Percentiles rank a stretch among this genome's conserved stretches.
These are phyloP conservation scores for Williopsis jadinii DNA, from an alignment of 1,139 yeast species.

Conservation along the genomic window DNA sequence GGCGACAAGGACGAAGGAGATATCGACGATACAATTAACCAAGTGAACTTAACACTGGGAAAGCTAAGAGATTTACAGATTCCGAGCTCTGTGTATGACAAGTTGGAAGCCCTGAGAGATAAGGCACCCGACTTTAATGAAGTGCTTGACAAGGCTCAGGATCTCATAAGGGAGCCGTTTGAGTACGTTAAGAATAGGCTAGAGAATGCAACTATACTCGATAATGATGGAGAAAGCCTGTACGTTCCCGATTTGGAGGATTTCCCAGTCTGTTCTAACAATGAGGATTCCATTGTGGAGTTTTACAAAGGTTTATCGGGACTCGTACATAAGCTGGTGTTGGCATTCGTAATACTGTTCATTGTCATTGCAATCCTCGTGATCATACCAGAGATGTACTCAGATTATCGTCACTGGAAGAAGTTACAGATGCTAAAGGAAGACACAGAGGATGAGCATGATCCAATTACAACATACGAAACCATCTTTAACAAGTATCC, in stretches of 20 bases:
- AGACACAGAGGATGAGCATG: constrained; percentile 8
- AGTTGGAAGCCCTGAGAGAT: constrained; percentile 39
- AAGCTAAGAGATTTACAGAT: constrained; percentile 53
- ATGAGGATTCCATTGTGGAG: constrained; percentile 23
- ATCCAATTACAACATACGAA: constrained; percentile 25
- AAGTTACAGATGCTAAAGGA: constrained; percentile 30
- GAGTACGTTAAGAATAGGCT: constrained; percentile 39
- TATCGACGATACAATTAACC: constrained; percentile 26
- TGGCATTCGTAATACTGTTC: constrained; percentile 34
- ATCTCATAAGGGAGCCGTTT: constrained; percentile 47
- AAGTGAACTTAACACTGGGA: constrained; percentile 53
- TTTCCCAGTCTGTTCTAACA: constrained; percentile 21
- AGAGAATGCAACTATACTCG: constrained; percentile 20
- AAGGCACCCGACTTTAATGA: constrained; percentile 53
- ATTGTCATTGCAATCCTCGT: constrained; percentile 31
- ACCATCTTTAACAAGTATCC: constrained; percentile 25
- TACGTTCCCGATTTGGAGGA: constrained; percentile 24
- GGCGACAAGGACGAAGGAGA: constrained; percentile 32
- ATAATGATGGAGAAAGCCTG: constrained; percentile 18
- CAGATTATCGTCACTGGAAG: constrained; percentile 46
- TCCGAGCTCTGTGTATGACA: constrained; percentile 50
- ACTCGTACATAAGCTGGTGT: constrained; percentile 29
- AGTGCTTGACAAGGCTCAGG: constrained; percentile 44
- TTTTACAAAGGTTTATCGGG: constrained; percentile 28
- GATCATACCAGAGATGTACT: constrained; percentile 35